Evolutionary conservation across 345 rosid species (phyloP).

Genomic region (Populus simonii): DNA sequence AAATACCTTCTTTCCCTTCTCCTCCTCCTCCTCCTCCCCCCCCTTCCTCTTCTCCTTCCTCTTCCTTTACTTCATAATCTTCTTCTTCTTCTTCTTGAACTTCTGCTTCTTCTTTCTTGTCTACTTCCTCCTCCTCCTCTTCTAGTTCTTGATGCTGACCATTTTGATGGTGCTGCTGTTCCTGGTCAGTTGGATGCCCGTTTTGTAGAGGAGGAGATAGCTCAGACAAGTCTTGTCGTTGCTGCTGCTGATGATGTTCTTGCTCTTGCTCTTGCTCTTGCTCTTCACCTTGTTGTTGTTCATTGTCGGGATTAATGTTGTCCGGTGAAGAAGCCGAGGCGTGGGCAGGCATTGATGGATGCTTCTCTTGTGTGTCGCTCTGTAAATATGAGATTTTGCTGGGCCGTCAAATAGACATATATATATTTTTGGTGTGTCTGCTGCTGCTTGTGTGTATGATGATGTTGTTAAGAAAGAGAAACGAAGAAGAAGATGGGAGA

Average conservation of each 20-base stretch:
- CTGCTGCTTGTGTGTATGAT: not conserved
- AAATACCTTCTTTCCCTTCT: conserved; percentile 15
- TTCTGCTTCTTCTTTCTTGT: conserved; percentile 13
- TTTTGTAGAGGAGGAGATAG: conserved; percentile 12
- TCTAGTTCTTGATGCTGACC: not conserved
- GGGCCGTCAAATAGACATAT: not conserved
- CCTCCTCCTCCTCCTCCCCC: conserved; percentile 22
- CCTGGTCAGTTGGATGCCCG: conserved; percentile 12
- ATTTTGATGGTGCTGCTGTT: conserved; percentile 1
- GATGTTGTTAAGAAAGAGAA: not conserved
- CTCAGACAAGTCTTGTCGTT: not conserved
- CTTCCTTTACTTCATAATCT: conserved; percentile 24
- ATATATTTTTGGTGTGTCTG: not conserved
- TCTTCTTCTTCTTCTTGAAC: conserved; percentile 30
- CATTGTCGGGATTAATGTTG: conserved; percentile 39
- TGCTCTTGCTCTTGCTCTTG: conserved; percentile 11
- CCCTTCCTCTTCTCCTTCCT: conserved; percentile 32
- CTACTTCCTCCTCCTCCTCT: not conserved
- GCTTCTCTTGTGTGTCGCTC: not conserved
- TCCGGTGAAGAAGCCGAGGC: conserved; percentile 44
- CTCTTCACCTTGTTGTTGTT: conserved; percentile 13
- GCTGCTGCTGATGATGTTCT: not conserved
- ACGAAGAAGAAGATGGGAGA: not conserved
- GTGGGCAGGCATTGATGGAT: conserved; percentile 71
- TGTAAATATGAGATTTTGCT: not conserved